A percentile compares a stretch with the other conserved stretches of the same genome.
These are phyloP conservation scores for Mikania micrantha DNA, from an alignment of 129 eudicot genomes.

Conservation along the genomic window DNA sequence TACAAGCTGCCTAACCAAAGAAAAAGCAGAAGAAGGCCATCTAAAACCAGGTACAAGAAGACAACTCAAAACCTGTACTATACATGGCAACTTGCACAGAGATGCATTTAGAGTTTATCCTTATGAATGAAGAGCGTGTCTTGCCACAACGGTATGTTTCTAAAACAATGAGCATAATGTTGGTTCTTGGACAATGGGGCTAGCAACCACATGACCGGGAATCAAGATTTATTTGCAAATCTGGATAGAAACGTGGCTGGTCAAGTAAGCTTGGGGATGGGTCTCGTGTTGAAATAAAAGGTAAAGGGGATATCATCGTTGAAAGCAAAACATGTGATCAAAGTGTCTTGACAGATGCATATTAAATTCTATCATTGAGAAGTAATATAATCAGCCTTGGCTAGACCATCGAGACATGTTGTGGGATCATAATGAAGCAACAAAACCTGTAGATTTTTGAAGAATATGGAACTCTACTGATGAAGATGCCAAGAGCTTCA, in stretches of 20 bases:
- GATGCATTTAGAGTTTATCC: not conserved
- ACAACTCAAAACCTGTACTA: not conserved
- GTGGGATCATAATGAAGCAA: not conserved
- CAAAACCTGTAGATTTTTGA: not conserved
- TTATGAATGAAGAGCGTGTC: not conserved
- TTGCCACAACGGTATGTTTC: not conserved
- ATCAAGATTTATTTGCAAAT: not conserved
- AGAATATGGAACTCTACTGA: not conserved
- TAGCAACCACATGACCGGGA: not conserved
- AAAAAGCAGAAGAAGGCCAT: not conserved
- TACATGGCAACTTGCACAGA: not conserved
- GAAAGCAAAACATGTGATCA: not conserved
- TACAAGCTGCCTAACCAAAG: not conserved
- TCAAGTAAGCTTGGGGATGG: not conserved
- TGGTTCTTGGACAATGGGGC: not conserved
- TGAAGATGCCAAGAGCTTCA: not conserved
- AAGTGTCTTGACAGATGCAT: not conserved
- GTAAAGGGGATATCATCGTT: not conserved
- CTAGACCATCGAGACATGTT: not conserved
- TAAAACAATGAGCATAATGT: not conserved
- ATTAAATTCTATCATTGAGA: not conserved
- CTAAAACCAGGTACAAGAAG: too few species aligned
- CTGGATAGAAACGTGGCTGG: not conserved
- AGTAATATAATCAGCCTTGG: not conserved
- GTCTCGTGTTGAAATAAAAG: not conserved